Conservation (phyloP, 139 green algal genomes). For the Spirogloea muscicola region DNA sequence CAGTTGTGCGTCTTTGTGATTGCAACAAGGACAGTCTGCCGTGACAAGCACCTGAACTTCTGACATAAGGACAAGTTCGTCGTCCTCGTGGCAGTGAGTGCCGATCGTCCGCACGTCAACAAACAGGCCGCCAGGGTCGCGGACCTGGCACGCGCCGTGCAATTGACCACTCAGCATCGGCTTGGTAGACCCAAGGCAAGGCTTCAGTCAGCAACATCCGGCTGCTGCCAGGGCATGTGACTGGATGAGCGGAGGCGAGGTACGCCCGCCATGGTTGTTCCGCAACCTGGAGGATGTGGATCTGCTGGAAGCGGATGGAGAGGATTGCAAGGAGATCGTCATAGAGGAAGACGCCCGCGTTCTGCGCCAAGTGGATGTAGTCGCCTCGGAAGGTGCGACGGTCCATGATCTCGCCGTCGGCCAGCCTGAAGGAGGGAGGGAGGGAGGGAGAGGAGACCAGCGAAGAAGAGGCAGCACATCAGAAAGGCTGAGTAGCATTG, state of each 20-base stretch:
- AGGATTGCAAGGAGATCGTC: slow-evolving; percentile 49
- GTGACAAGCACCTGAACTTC: slow-evolving; percentile 13
- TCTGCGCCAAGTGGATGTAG: slow-evolving; percentile 52
- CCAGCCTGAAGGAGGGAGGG: slow-evolving; percentile 1
- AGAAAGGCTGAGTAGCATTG: neutral
- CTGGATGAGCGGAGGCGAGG: too few relatives aligned
- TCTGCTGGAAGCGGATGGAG: slow-evolving; percentile 45
- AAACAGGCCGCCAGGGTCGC: slow-evolving; percentile 29
- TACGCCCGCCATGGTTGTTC: too few relatives aligned
- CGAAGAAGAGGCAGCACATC: neutral
- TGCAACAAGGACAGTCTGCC: too few relatives aligned
- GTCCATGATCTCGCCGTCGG: slow-evolving; percentile 31
- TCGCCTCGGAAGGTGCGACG: slow-evolving; percentile 35
- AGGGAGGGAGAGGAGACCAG: neutral
- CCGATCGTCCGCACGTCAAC: slow-evolving; percentile 45
- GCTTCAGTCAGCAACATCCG: too few relatives aligned
- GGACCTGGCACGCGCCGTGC: too few relatives aligned
- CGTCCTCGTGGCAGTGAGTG: slow-evolving; percentile 41
- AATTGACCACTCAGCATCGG: too few relatives aligned
- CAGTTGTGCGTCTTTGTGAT: too few relatives aligned
- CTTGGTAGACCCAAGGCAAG: too few relatives aligned
- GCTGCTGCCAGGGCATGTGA: too few relatives aligned
- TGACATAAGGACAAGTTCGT: slow-evolving; percentile 44
- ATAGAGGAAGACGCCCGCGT: slow-evolving; percentile 49
- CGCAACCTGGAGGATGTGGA: slow-evolving; percentile 47